These are phyloP conservation scores for Hypoxylon trugodes DNA, from an alignment of 495 filamentous ascomycete genomes.

Conservation along the genomic window DNA sequence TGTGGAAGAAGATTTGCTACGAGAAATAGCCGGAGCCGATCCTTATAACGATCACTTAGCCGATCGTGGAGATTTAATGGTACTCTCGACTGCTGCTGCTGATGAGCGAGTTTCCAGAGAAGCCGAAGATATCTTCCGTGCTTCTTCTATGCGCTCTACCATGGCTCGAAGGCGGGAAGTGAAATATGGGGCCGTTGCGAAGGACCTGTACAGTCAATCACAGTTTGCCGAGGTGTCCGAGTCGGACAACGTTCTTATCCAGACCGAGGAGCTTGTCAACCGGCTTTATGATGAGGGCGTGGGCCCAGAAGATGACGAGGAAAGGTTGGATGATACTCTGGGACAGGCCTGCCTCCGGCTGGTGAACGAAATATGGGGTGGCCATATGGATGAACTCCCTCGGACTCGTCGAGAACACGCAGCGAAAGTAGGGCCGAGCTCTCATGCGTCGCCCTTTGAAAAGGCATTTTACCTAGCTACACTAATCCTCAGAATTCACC, in stretches of 20 bases:
- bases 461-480: conserved; percentile 79
- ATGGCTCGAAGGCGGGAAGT: conserved; percentile 47
- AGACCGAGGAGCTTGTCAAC: conserved; percentile 62
- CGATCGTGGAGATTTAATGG: conserved; percentile 53
- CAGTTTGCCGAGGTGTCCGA: conserved; percentile 56
- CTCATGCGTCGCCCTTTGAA: conserved; percentile 63
- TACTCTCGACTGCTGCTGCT: conserved; percentile 57
- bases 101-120: conserved; percentile 54
- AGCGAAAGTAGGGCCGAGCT: conserved; percentile 69
- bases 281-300: conserved; percentile 66
- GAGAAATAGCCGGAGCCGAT: conserved; percentile 36
- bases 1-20: conserved; percentile 36
- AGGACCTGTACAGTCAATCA: conserved; percentile 57
- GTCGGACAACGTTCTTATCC: conserved; percentile 61
- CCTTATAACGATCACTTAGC: conserved; percentile 30
- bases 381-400: conserved; percentile 55
- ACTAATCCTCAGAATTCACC: conserved; percentile 76
- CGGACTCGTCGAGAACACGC: conserved; percentile 60
- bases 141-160: conserved; percentile 51
- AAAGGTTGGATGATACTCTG: conserved; percentile 63
- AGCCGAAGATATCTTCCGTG: conserved; percentile 55
- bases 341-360: conserved; percentile 64
- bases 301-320: conserved; percentile 60
- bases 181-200: conserved; percentile 59
- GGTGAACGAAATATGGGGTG: conserved; percentile 64